phyloP scores from a whole-genome alignment of 495 filamentous ascomycete species.

The Daldinia caldariorum region DNA sequence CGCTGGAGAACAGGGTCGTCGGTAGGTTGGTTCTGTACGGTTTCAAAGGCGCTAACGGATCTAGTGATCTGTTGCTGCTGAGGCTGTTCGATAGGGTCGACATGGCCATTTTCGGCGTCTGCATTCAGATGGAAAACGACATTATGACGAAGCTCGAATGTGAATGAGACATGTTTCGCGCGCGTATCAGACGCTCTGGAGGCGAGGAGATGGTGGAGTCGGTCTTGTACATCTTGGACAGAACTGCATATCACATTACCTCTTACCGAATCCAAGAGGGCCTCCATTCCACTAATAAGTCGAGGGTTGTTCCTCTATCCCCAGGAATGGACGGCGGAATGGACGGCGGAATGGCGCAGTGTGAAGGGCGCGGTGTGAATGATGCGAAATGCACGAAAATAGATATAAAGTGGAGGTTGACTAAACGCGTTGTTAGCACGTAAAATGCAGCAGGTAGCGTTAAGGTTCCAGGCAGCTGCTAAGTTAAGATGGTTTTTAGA shows the following conservation, averaged over 20 bases:
- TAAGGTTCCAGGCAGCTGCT: too few relatives aligned
- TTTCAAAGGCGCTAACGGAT: conserved; percentile 49
- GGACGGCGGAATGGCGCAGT: conserved; percentile 14
- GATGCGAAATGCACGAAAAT: conserved; percentile 7
- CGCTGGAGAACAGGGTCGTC: conserved; percentile 57
- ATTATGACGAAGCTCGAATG: conserved; percentile 52
- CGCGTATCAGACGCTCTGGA: conserved; percentile 51
- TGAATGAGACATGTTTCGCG: conserved; percentile 54
- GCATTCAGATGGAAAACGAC: conserved; percentile 49
- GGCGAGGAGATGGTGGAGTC: conserved; percentile 49
- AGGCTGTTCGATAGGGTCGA: conserved; percentile 39
- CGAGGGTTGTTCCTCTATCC: neutral
- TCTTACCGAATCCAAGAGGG: conserved; percentile 46
- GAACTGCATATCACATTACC: conserved; percentile 51
- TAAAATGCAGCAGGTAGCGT: too few relatives aligned
- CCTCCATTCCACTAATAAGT: conserved; percentile 48
- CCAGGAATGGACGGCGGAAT: conserved; percentile 9
- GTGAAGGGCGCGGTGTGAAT: conserved; percentile 28
- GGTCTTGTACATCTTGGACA: conserved; percentile 52
- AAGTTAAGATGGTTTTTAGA: too few relatives aligned
- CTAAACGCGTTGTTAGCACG: conserved; percentile 19
- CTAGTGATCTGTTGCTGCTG: conserved; percentile 35
- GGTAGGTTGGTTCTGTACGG: conserved; percentile 53
- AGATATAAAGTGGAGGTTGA: conserved; percentile 27
- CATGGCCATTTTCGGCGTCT: conserved; percentile 47